Evolutionary conservation across 176 grass and related monocot genomes (phyloP).

Genomic region (Dactylis glomerata): DNA sequence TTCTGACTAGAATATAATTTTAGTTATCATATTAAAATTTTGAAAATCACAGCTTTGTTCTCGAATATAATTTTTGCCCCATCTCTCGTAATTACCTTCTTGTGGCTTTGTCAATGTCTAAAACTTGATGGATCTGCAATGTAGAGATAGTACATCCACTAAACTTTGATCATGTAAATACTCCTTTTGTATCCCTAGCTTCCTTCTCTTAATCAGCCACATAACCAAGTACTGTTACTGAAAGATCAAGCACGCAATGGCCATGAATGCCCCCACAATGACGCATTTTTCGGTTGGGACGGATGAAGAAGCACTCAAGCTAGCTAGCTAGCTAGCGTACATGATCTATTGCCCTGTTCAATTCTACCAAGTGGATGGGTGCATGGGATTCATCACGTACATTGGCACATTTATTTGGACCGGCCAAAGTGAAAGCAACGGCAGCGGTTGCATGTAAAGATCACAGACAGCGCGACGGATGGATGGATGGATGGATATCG

Average conservation of each 20-base stretch:
- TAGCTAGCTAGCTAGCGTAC: not conserved
- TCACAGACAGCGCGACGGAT: not conserved
- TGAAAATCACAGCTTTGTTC: too few relatives aligned
- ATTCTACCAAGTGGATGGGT: not conserved
- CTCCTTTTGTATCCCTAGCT: not conserved
- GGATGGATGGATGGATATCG: too few relatives aligned
- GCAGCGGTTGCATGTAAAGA: conserved; percentile 3
- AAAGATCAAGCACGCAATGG: not conserved
- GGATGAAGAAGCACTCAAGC: not conserved
- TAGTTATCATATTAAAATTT: too few relatives aligned
- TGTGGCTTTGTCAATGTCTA: too few relatives aligned
- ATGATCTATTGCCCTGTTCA: not conserved
- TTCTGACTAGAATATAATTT: too few relatives aligned
- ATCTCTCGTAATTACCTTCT: too few relatives aligned
- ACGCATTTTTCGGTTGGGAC: not conserved
- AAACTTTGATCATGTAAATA: not conserved
- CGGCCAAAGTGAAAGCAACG: not conserved
- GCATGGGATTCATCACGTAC: not conserved
- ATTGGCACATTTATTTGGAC: not conserved
- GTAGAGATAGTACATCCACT: not conserved
- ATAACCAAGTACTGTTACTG: not conserved
- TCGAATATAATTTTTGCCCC: too few relatives aligned
- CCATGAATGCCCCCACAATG: not conserved
- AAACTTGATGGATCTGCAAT: too few relatives aligned
- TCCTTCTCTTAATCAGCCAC: not conserved